Base-by-base conservation (phyloP, 345 rosid species). In the Salix dunnii region DNA sequence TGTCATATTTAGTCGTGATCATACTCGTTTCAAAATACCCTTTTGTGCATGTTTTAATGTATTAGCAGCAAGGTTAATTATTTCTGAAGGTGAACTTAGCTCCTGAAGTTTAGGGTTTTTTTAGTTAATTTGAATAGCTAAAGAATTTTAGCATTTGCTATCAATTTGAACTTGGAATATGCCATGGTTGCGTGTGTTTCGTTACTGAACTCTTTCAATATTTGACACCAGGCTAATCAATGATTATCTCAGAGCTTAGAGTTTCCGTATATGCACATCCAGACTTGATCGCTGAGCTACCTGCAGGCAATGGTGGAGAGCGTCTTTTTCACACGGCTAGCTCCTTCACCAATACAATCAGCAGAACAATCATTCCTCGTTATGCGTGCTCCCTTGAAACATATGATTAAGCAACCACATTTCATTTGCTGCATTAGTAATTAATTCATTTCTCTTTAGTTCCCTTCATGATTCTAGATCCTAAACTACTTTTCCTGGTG, bases 101-200 rank as follows among this genome's bases (percentile, higher is more conserved):
- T 66, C 38, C 35, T 64, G 27, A 55, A 68, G 28, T 46, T 68
- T 68, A 79, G 74, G 70, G 74, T 74, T 79, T 74, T 20, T 36
- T 60, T 74, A 51, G 27, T 16, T 11, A 35, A 46, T 9, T 20
- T 66, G n/a, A 35, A 33, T 35, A 16, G 13, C 27, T 58, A 23
- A n/a, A 23, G 63, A n/a, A 58, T n/a, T 23, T 23, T 58, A 58
- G 63, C 23, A 4, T 25, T 55, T 9, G 61, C 9, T 55, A 11
- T 1, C 3, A 23, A n/a, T 42, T 42, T 42, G 46, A 42, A 42
- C 46, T 42, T 42, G 3, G 61, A 7, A 55, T n/a, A 55, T n/a
- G 61, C 9, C 10, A n/a, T 55, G 3, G 27, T n/a, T 9, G 28
- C 3, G 63, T 58, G 62, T n/a, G 27, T 58, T 58, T 58, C 14